Evolutionary conservation across 2,329 filamentous ascomycete species (phyloP).

Genomic region (Sporothrix protearum): DNA sequence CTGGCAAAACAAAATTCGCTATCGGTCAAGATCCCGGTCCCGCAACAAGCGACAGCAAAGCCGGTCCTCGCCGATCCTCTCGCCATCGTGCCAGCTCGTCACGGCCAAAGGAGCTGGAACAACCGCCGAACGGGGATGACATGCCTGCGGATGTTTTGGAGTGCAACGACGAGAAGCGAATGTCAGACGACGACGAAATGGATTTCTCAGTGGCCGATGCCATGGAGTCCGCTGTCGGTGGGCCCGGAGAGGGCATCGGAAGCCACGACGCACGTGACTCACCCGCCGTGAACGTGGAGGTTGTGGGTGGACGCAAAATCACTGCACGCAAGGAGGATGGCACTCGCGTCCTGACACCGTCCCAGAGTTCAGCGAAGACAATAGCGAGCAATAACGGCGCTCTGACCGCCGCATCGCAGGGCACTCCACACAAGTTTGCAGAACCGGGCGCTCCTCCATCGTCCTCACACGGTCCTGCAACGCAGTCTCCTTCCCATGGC

Average conservation of each 20-base stretch:
- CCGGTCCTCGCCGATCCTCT: slow-evolving; percentile 57
- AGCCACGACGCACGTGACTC: slow-evolving; percentile 70
- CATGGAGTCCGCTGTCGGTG: slow-evolving; percentile 84
- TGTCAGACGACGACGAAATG: slow-evolving; percentile 64
- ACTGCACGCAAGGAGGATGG: slow-evolving; percentile 91
- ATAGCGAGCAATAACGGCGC: slow-evolving; percentile 32
- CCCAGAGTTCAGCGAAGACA: slow-evolving; percentile 51
- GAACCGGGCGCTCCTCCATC: slow-evolving; percentile 59
- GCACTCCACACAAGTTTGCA: slow-evolving; percentile 45
- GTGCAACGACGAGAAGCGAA: slow-evolving; percentile 85
- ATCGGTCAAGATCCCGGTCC: slow-evolving; percentile 31
- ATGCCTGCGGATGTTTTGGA: slow-evolving; percentile 70
- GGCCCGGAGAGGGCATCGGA: slow-evolving; percentile 80
- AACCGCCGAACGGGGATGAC: slow-evolving; percentile 57
- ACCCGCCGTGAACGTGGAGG: slow-evolving; percentile 85
- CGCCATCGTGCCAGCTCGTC: slow-evolving; percentile 54
- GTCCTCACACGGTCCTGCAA: slow-evolving; percentile 79
- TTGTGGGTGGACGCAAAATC: slow-evolving; percentile 80
- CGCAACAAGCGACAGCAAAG: slow-evolving; percentile 53
- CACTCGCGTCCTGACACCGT: slow-evolving; percentile 77
- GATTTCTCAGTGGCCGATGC: slow-evolving; percentile 61
- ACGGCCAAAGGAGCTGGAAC: slow-evolving; percentile 49
- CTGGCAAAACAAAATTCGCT: slow-evolving; percentile 39
- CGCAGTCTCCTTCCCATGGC: slow-evolving; percentile 77
- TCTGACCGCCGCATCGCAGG: slow-evolving; percentile 41